Base-by-base conservation (phyloP, 148 eudicot species). In the Chenopodium formosanum region DNA sequence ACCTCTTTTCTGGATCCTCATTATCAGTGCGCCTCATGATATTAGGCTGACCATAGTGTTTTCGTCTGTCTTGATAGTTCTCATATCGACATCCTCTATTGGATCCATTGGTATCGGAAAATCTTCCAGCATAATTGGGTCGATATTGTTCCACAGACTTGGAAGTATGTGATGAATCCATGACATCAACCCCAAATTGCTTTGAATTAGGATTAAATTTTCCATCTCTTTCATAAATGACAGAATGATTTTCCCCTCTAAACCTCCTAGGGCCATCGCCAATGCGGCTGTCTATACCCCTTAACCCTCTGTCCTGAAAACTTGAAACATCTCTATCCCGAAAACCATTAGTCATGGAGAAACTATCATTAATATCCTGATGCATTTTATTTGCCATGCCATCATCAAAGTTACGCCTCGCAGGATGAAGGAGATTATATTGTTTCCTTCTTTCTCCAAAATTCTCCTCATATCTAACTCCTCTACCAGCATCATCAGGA, bases 301-400 rank as follows among this genome's bases (percentile, higher is more conserved):
- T 83, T 20, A 74, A 80, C 13, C 87, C 81, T 75, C 89, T 83
- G 13, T 81, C 85, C 75, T 83, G 84, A 63, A 86, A 86, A n/a
- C 71, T 85, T 29, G 83, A 73, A 78, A 72, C 83, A 70, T 86
- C 84, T 79, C 86, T 86, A 79, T 82, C 82, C 56, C 85, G 85
- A 60, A 73, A 48, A 29, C 58, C 60, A 34, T 76, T 78, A 7
- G 32, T 60, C 44, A 74, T 47, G 13, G 78, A 52, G 73, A 82
- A 88, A 71, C 83, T 77, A 75, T 86, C 86, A 62, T 81, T 84
- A 34, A 27, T 73, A n/a, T 71, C 79, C 70, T 80, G 83, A 70
- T 79, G 82, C 47, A 80, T 74, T 78, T 85, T 82, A 65, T 63
- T 84, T n/a, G 70, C 74, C 78, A 78, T 62, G 10, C 83, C 83